These are phyloP conservation scores for Lentinus tigrinus DNA, from an alignment of 768 basidiomycete genomes.

Conservation along the genomic window DNA sequence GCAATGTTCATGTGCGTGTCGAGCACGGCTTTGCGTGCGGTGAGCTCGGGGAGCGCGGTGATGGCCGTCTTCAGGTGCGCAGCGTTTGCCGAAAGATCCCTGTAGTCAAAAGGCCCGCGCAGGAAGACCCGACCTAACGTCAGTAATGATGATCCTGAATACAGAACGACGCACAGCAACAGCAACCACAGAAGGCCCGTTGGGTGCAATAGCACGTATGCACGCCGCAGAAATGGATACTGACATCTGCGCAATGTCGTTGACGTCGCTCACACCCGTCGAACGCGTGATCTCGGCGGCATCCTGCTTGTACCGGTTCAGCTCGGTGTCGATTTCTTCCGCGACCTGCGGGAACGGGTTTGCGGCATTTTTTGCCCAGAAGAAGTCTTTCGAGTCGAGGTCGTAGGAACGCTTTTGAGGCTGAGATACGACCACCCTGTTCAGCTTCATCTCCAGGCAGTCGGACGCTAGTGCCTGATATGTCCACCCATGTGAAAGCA, in stretches of 20 bases:
- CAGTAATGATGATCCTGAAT: background rate
- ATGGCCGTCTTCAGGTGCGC: constrained; percentile 95
- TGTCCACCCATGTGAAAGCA: constrained; percentile 97
- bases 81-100: constrained; percentile 92
- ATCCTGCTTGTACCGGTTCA: constrained; percentile 92
- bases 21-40: constrained; percentile 92
- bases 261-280: constrained; percentile 94
- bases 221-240: constrained; percentile 25
- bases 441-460: constrained; percentile 95
- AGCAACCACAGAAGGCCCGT: too few species aligned
- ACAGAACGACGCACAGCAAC: background rate
- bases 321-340: constrained; percentile 91
- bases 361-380: constrained; percentile 96
- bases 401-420: constrained; percentile 87
- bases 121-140: background rate
- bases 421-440: constrained; percentile 82
- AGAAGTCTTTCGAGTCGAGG: constrained; percentile 97
- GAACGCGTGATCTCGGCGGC: constrained; percentile 95
- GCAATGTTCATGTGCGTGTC: constrained; percentile 99
- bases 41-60: constrained; percentile 93
- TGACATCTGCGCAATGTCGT: constrained; percentile 91
- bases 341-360: constrained; percentile 98
- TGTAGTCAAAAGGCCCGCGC: constrained; percentile 22
- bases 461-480: constrained; percentile 98
- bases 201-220: background rate